A percentile compares a stretch with the other conserved stretches of the same genome.
Evolutionary conservation across 176 grass and related monocot genomes (phyloP).

Genomic region (Phragmites australis): DNA sequence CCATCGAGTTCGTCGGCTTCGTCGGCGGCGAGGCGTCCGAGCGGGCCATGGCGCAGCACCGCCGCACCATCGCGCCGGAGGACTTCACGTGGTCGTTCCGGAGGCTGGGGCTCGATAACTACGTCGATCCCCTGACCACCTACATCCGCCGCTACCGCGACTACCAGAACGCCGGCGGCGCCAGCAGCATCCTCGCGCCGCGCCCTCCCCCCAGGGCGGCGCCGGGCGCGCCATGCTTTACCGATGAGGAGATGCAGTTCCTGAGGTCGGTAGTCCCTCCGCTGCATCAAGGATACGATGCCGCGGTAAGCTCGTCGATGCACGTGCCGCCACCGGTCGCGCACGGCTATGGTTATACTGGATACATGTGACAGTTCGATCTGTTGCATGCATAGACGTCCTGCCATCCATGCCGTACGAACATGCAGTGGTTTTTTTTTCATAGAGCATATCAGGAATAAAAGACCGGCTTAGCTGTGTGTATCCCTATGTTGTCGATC

Average conservation of each 20-base stretch:
- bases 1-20: conserved; percentile 70
- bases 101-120: conserved; percentile 52
- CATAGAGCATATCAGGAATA: no score
- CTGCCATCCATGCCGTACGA: no score
- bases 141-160: conserved; percentile 53
- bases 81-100: conserved; percentile 47
- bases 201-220: background rate
- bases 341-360: background rate
- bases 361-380: background rate
- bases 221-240: background rate
- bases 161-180: conserved; percentile 13
- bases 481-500: no score
- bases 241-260: conserved; percentile 18
- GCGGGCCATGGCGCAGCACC: conserved; percentile 36
- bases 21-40: conserved; percentile 58
- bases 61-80: conserved; percentile 60
- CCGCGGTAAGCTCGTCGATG: background rate
- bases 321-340: background rate
- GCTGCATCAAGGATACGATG: background rate
- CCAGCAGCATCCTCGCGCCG: background rate
- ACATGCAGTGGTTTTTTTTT: no score
- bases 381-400: background rate
- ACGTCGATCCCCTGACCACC: conserved; percentile 45
- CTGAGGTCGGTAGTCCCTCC: conserved; percentile 8
- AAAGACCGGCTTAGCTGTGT: no score